Evolutionary conservation across 1,139 yeast species (phyloP).

Genomic region (Keqinozyma sinolaborantium): DNA sequence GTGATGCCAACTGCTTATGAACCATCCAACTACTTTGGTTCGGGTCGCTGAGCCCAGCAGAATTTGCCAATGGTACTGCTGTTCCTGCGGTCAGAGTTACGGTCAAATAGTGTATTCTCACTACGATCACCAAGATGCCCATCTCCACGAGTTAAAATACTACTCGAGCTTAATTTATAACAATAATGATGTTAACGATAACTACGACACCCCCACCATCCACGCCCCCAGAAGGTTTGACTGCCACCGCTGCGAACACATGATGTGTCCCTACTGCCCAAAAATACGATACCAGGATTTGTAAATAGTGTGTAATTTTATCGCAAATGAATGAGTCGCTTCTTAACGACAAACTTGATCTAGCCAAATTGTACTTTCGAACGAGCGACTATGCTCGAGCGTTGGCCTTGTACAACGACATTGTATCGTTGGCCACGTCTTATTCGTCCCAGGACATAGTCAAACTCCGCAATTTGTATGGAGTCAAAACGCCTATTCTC

Average conservation of each 20-base stretch:
- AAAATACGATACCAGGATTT: conserved; percentile 42
- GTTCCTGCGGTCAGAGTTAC: conserved; percentile 50
- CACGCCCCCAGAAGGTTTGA: conserved; percentile 26
- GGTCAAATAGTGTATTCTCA: too few relatives aligned
- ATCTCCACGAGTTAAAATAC: conserved; percentile 4
- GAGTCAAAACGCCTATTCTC: conserved; percentile 22
- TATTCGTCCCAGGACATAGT: conserved; percentile 13
- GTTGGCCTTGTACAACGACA: conserved; percentile 18
- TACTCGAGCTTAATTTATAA: background rate
- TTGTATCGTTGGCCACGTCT: conserved; percentile 14
- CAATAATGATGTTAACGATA: conserved; percentile 3
- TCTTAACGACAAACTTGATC: conserved; percentile 24
- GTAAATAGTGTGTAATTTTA: conserved; percentile 1
- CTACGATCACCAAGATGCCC: conserved; percentile 13
- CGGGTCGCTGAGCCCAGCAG: conserved; percentile 17
- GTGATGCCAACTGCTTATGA: too few relatives aligned
- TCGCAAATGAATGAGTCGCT: conserved; percentile 13
- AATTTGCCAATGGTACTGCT: conserved; percentile 53
- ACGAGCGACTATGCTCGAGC: conserved; percentile 25
- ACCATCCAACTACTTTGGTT: too few relatives aligned
- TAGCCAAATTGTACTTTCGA: conserved; percentile 33
- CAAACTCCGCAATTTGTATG: conserved; percentile 17
- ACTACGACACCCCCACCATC: conserved; percentile 18
- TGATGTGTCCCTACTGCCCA: conserved; percentile 55
- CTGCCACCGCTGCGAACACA: conserved; percentile 46